Evolutionary conservation across 306 rosid species (phyloP), one percentile per base, ranked within the genome.

Genomic region (Trifolium pratense): DNA sequence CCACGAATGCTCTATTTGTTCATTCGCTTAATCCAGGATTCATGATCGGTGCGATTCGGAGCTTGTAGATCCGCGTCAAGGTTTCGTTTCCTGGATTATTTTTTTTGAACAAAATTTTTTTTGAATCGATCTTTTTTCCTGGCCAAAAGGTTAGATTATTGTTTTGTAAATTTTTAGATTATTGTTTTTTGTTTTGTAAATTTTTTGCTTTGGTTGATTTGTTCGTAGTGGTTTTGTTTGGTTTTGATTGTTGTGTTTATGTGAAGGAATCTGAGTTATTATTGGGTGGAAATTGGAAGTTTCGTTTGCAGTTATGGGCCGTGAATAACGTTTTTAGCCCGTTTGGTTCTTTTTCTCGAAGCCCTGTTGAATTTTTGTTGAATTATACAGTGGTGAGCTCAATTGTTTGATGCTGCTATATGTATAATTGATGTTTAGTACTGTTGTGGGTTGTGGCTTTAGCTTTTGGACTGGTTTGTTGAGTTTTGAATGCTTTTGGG

Each of bases 31-130:
- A 39, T 66, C 23, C 82, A 77, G 87, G 85, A 29, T 78, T 83
- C 55, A 64, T 43, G 70, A 78, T 67, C 83, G 84, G 85, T 89
- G 89, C 91, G 90, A 80, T 79, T 73, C 75, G 81, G 86, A 87
- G 86, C 82, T 84, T 70, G 10, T 76, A 80, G 84, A 86, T 85
- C 88, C 82, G 74, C 72, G 75, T 59, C 55, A 15, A 75, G 73
- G 87, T 80, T 85, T 84, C 81, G 45, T 74, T 85, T 87, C 71
- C 74, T 66, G 23, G 77, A 26, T 55, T 64, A 26, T 55, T 64
- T 25, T 25, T 45, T 45, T 55, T 82, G 25, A 71, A 34, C 10
- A 59, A 60, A 34, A 5, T 10, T 49, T 52, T 52, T 17, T 52
- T 18, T 5, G 1, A 51, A 18, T n/a, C 5, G 13, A 4, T 13